Percentiles rank a stretch among this genome's conserved stretches.
Conservation (phyloP, 768 basidiomycete species). For the Phylloporus arenicola region DNA sequence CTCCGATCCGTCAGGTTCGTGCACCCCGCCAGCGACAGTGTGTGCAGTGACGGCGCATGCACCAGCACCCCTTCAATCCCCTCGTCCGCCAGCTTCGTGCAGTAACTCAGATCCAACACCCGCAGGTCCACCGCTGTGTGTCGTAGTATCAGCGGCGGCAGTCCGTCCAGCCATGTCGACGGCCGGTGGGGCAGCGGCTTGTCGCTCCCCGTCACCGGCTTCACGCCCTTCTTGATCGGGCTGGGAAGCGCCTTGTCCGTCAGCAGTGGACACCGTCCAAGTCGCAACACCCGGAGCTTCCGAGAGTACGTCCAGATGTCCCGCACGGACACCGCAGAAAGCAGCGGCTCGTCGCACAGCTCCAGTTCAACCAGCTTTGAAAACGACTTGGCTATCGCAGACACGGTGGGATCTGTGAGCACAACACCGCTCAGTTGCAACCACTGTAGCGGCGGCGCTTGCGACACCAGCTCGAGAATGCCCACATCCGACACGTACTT, state of each 20-base stretch:
- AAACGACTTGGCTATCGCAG: slow-evolving; percentile 68
- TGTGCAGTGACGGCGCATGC: slow-evolving; percentile 74
- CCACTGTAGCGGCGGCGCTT: slow-evolving; percentile 65
- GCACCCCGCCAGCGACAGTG: slow-evolving; percentile 75
- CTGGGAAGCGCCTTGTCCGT: slow-evolving; percentile 79
- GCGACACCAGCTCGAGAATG: slow-evolving; percentile 62
- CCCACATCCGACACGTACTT: slow-evolving; percentile 71
- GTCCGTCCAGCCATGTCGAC: slow-evolving; percentile 52
- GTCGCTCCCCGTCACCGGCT: slow-evolving; percentile 28
- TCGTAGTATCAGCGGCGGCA: slow-evolving; percentile 60
- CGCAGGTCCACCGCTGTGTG: slow-evolving; percentile 70
- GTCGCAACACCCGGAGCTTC: slow-evolving; percentile 66
- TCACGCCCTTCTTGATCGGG: slow-evolving; percentile 32
- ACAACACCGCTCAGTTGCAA: slow-evolving; percentile 65
- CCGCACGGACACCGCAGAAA: slow-evolving; percentile 65
- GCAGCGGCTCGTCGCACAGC: slow-evolving; percentile 57
- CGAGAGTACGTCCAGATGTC: slow-evolving; percentile 82
- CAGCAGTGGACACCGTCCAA: slow-evolving; percentile 72
- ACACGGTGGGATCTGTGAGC: slow-evolving; percentile 58
- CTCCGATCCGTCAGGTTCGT: slow-evolving; percentile 64
- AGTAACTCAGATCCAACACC: slow-evolving; percentile 71
- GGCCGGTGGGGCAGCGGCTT: slow-evolving; percentile 55
- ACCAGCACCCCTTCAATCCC: slow-evolving; percentile 69
- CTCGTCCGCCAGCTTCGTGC: slow-evolving; percentile 64
- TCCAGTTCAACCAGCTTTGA: slow-evolving; percentile 80